Percentiles rank a stretch among this genome's conserved stretches.
Evolutionary conservation across 140 eudicot genomes (phyloP).

Genomic region (Cichorium intybus): DNA sequence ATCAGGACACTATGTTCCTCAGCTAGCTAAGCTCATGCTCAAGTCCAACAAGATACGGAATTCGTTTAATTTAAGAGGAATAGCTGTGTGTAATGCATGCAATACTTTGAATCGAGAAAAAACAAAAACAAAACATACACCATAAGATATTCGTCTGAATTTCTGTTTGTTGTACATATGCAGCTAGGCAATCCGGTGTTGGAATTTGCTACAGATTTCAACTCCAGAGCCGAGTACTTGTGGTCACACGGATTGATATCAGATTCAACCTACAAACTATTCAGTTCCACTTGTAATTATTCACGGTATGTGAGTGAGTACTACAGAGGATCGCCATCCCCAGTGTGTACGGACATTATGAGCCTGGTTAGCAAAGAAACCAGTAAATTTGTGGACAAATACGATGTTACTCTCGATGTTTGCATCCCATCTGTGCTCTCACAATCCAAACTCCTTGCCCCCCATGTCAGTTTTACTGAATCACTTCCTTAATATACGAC

Average conservation of each 20-base stretch:
- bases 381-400: constrained; percentile 82
- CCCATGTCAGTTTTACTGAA: constrained; percentile 31
- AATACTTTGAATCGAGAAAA: neutral
- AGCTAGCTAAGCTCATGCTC: constrained; percentile 77
- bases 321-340: constrained; percentile 64
- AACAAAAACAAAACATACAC: neutral
- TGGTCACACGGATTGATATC: constrained; percentile 96
- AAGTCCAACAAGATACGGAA: constrained; percentile 47
- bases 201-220: constrained; percentile 72
- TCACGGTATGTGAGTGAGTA: constrained; percentile 83
- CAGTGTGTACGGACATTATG: constrained; percentile 58
- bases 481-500: no score
- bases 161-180: constrained; percentile 12
- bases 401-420: constrained; percentile 84
- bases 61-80: constrained; percentile 70
- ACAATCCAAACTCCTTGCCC: constrained; percentile 64
- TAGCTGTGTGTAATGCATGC: constrained; percentile 53
- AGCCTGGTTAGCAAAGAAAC: constrained; percentile 71
- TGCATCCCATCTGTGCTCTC: constrained; percentile 74
- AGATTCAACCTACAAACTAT: constrained; percentile 69
- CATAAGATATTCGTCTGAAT: constrained; percentile 10
- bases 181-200: constrained; percentile 90
- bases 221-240: constrained; percentile 79
- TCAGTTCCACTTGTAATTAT: constrained; percentile 65
- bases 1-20: constrained; percentile 85